Evolutionary conservation across 2,329 filamentous ascomycete genomes (phyloP), one percentile per base, ranked within the genome.

Genomic region (Cercospora zeina): DNA sequence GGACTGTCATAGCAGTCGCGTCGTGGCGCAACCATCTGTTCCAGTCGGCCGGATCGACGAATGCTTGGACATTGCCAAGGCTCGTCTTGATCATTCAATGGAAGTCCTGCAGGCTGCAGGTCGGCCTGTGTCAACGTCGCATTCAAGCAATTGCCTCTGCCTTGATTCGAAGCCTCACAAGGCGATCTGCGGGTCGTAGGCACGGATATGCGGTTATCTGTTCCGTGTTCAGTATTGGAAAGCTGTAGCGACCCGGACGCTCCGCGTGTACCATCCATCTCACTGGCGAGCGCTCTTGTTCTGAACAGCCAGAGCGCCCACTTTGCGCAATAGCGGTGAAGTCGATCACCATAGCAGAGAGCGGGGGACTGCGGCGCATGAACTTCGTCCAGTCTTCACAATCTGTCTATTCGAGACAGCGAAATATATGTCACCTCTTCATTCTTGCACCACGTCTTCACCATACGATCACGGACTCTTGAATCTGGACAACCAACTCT

Each of bases 401-500:
- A 24, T 13, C 49, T 51, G 49, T 34, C 27, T 16, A 3, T 8
- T 47, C 16, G 2, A 31, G 54, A 56, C 54, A 42, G 34, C 37
- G 36, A 39, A 31, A 42, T 45, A 27, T 51, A 53, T 54, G 33
- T 54, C 51, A 62, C 53, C 58, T 62, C 61, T 62, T 62, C 54
- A 62, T 37, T 61, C 62, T 63, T 62, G 19, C 34, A 56, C 54
- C 27, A 63, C 53, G 58, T 59, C 62, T 59, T 31, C 56, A 58
- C 45, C 45, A 49, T 42, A 51, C 5, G 14, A 30, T 30, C n/a
- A 50, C 45, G 34, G 16, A 36, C 42, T 58, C 56, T 56, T 56
- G 54, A 42, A 45, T 30, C 21, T 49, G 30, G 33, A 54, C 24
- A 27, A 27, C 49, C 39, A 54, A 50, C 58, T 60, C 58, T 60